phyloP scores from a whole-genome alignment of 352 stramenopile species.

The Phytopythium cucurbitacearum region DNA sequence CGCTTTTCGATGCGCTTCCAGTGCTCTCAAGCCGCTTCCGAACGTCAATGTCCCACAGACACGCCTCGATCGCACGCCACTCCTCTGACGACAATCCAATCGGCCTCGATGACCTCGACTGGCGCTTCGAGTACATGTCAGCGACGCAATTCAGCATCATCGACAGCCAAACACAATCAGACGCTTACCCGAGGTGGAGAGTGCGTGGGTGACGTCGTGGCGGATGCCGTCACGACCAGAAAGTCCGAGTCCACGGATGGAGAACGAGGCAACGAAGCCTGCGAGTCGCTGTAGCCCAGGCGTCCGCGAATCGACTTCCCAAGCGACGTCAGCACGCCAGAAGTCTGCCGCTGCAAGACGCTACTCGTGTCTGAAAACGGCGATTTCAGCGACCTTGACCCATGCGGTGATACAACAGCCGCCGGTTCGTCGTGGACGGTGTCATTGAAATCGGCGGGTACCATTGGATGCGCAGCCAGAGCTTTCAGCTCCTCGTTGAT shows the following conservation, averaged over 20 bases:
- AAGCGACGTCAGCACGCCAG: constrained; percentile 36
- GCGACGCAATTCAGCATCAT: background rate
- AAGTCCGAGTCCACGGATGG: background rate
- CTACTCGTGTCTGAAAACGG: constrained; percentile 12
- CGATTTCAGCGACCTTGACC: constrained; percentile 14
- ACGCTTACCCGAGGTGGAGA: too few species aligned
- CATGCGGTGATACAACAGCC: constrained; percentile 4
- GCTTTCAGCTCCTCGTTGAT: constrained; percentile 10
- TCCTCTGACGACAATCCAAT: constrained; percentile 14
- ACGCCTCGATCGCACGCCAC: constrained; percentile 52
- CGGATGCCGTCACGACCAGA: background rate
- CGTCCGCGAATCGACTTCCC: constrained; percentile 37
- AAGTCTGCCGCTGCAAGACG: constrained; percentile 13
- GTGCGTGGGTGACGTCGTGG: too few species aligned
- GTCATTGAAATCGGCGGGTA: constrained; percentile 9
- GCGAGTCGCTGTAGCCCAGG: constrained; percentile 16
- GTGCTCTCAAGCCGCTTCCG: constrained; percentile 6
- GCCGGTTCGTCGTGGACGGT: constrained; percentile 1
- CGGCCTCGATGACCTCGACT: background rate
- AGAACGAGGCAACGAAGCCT: constrained; percentile 2
- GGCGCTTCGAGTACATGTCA: background rate
- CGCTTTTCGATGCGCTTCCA: background rate
- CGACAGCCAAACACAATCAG: background rate
- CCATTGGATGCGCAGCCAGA: constrained; percentile 23
- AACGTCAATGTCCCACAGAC: constrained; percentile 56